These are phyloP conservation scores for Paramecium sexaurelia DNA, from an alignment of 73 alveolate genomes.

Conservation along the genomic window DNA sequence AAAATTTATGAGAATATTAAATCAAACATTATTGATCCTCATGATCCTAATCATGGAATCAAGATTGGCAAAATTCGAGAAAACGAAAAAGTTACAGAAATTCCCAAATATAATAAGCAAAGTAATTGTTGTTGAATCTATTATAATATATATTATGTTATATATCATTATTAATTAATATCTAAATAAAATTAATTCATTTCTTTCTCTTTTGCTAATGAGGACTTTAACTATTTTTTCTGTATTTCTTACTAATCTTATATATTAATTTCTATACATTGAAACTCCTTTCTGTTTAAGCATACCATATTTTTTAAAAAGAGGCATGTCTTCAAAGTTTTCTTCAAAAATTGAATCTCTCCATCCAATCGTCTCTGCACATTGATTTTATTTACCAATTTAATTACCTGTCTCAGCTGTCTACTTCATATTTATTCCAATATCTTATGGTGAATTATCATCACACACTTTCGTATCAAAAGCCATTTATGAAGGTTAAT, in stretches of 20 bases:
- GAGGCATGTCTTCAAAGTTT: background rate
- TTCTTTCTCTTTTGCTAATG: background rate
- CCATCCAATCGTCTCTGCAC: background rate
- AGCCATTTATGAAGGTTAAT: background rate
- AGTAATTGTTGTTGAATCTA: background rate
- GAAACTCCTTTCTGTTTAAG: background rate
- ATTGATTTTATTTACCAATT: background rate
- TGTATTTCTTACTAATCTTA: background rate
- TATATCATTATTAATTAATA: background rate
- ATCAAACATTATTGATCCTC: background rate
- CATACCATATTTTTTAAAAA: background rate
- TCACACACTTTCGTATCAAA: background rate
- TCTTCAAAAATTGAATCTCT: conserved; percentile 31
- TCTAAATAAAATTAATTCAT: background rate
- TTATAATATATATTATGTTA: background rate
- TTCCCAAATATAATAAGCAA: background rate
- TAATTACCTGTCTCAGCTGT: background rate
- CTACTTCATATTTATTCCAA: background rate
- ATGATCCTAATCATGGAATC: conserved; percentile 27
- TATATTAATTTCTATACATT: background rate
- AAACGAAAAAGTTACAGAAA: background rate
- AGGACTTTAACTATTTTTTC: background rate
- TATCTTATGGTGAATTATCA: background rate
- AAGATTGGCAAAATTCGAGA: background rate
- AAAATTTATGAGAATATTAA: background rate